Evolutionary conservation across 148 eudicot species (phyloP).

Genomic region (Rhododendron ovatum): DNA sequence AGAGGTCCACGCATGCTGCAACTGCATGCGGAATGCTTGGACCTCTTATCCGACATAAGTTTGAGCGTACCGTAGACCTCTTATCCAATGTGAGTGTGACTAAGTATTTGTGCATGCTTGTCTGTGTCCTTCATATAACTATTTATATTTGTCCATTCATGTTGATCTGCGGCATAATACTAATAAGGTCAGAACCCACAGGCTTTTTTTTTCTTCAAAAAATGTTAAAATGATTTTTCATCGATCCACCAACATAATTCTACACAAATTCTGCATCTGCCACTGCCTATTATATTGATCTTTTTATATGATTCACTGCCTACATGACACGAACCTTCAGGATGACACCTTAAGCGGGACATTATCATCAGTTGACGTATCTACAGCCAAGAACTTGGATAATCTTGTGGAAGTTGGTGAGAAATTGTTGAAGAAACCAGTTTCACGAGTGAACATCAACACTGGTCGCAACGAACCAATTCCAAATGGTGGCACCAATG

Average conservation of each 20-base stretch:
- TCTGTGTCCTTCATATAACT: no score
- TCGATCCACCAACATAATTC: neutral
- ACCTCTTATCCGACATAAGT: neutral
- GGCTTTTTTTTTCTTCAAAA: no score
- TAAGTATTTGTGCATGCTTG: no score
- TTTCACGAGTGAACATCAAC: conserved; percentile 13
- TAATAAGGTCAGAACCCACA: no score
- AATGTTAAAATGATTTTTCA: no score
- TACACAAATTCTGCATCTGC: neutral
- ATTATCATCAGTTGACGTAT: conserved; percentile 11
- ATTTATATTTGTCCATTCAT: no score
- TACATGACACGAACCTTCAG: neutral
- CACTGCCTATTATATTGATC: neutral
- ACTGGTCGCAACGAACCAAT: conserved; percentile 7
- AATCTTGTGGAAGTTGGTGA: conserved; percentile 10
- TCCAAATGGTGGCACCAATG: conserved; percentile 10
- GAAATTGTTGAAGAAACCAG: conserved; percentile 13
- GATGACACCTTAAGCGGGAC: conserved; percentile 14
- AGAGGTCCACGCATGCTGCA: neutral
- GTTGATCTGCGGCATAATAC: no score
- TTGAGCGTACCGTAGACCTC: neutral
- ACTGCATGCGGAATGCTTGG: neutral
- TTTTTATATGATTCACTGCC: neutral
- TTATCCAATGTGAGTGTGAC: no score
- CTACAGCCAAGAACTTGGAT: conserved; percentile 15